These are phyloP conservation scores for Aureobasidium sp. DNA, from an alignment of 2,329 filamentous ascomycete species.

Conservation along the genomic window DNA sequence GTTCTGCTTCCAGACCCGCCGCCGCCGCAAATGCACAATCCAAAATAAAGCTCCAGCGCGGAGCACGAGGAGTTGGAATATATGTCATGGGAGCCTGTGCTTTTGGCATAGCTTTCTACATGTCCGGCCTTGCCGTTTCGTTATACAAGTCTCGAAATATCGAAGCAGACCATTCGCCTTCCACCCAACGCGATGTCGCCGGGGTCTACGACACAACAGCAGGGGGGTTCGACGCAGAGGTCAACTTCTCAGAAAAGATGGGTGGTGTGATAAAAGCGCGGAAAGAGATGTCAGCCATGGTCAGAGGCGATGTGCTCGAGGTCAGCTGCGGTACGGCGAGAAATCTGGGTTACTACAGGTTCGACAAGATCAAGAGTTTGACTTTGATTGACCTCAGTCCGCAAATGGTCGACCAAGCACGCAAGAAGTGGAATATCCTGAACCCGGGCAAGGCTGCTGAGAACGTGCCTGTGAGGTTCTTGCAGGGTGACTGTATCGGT, in stretches of 20 bases:
- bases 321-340: constrained; percentile 44
- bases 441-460: constrained; percentile 22
- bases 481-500: constrained; percentile 39
- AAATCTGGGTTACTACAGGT: constrained; percentile 40
- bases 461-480: constrained; percentile 29
- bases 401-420: constrained; percentile 43
- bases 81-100: constrained; percentile 23
- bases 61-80: constrained; percentile 11
- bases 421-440: constrained; percentile 42
- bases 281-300: constrained; percentile 35
- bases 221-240: constrained; percentile 41
- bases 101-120: constrained; percentile 37
- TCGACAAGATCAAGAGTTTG: constrained; percentile 33
- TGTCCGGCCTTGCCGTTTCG: constrained; percentile 32
- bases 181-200: constrained; percentile 34
- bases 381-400: constrained; percentile 43
- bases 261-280: constrained; percentile 36
- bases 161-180: neutral
- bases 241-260: constrained; percentile 38
- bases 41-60: constrained; percentile 5
- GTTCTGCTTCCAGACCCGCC: constrained; percentile 16
- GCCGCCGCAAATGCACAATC: constrained; percentile 20
- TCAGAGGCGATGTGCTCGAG: constrained; percentile 43
- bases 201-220: constrained; percentile 41
- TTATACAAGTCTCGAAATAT: constrained; percentile 17